Conservation (phyloP, 2,329 filamentous ascomycete species). For the Blastomyces silverae region DNA sequence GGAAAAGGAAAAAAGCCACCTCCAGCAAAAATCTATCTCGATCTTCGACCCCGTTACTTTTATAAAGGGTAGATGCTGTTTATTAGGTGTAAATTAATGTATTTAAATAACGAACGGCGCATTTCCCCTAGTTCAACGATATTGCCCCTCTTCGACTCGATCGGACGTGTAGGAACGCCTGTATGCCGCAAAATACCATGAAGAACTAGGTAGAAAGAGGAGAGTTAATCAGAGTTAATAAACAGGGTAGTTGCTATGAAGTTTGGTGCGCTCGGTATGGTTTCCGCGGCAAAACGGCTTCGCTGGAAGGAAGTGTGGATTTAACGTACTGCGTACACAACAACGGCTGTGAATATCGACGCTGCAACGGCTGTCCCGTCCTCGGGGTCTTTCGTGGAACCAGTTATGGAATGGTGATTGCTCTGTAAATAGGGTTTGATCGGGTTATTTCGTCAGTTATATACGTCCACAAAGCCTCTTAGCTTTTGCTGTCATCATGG, state of each 20-base stretch:
- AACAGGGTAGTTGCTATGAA: neutral
- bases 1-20: neutral
- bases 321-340: constrained; percentile 80
- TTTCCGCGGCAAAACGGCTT: neutral
- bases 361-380: constrained; percentile 71
- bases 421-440: constrained; percentile 33
- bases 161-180: constrained; percentile 78
- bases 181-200: constrained; percentile 83
- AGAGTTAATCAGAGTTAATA: constrained; percentile 4
- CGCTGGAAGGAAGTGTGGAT: constrained; percentile 1
- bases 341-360: constrained; percentile 79
- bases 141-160: constrained; percentile 79
- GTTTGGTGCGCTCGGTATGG: neutral
- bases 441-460: neutral
- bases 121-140: constrained; percentile 52
- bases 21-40: neutral
- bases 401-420: constrained; percentile 77
- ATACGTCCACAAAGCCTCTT: neutral
- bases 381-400: constrained; percentile 60
- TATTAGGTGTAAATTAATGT: neutral
- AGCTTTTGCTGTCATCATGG: neutral
- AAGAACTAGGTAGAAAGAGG: constrained; percentile 57
- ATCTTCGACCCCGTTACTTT: neutral
- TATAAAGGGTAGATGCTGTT: neutral
- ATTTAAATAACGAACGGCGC: neutral